A percentile compares a stretch with the other conserved stretches of the same genome.
These are phyloP conservation scores for Cicer bijugum DNA, from an alignment of 306 rosid genomes.

Conservation along the genomic window DNA sequence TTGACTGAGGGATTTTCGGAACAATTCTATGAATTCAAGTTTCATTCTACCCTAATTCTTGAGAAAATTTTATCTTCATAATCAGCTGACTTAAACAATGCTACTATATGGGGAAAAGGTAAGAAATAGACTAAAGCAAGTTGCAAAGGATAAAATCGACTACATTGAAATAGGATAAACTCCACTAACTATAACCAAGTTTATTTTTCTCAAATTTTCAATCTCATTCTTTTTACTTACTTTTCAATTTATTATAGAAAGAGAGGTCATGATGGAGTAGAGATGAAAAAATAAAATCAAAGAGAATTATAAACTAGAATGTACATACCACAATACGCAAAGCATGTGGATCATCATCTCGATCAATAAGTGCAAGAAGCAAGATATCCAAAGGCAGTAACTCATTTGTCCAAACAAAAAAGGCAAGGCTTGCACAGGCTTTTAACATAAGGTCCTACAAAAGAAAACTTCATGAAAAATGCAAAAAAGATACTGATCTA, in stretches of 20 bases:
- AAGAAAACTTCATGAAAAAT: constrained; percentile 32
- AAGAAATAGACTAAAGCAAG: constrained; percentile 19
- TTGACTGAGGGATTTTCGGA: no score
- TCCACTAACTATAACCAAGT: constrained; percentile 15
- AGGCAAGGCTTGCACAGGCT: constrained; percentile 83
- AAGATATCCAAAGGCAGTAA: constrained; percentile 95
- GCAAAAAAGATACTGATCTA: constrained; percentile 22
- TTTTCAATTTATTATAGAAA: constrained; percentile 2
- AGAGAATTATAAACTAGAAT: constrained; percentile 40
- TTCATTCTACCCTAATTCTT: no score
- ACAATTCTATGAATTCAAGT: no score
- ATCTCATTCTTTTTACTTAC: constrained; percentile 13
- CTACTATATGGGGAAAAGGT: constrained; percentile 1
- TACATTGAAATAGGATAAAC: not conserved
- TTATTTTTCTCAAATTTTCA: constrained; percentile 23
- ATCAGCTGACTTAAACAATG: not conserved
- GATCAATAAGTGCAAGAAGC: constrained; percentile 92
- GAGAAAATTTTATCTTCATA: constrained; percentile 4
- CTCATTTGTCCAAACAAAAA: constrained; percentile 89
- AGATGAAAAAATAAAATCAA: constrained; percentile 21
- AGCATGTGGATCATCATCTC: constrained; percentile 99
- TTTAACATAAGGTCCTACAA: constrained; percentile 81
- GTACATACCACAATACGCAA: constrained; percentile 84
- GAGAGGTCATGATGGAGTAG: constrained; percentile 4
- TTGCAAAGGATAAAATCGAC: constrained; percentile 6